Evolutionary conservation across 2,329 filamentous ascomycete genomes (phyloP), one percentile per base, ranked within the genome.

Genomic region (Pyricularia sp.): DNA sequence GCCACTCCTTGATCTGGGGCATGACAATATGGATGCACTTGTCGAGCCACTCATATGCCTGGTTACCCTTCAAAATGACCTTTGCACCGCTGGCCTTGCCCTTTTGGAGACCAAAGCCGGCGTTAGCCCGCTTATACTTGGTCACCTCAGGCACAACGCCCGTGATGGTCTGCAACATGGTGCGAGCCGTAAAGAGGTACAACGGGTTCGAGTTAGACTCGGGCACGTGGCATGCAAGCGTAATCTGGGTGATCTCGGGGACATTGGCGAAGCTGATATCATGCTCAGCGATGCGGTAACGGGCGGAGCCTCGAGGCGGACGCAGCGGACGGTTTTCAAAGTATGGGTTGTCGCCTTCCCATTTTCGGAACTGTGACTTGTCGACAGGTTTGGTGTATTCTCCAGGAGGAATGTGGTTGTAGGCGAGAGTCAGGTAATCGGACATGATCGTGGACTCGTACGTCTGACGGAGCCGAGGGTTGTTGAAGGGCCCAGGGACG

Each of bases 1-100:
- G 88, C 91, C 93, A 99, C 74, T 99, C 95, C 84, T 98, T 99
- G 80, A 99, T 96, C 76, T 90, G 92, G 58, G 95, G 95, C 77
- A 98, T 85, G 6, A 99, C 94, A 10, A 98, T 83, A 77, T 97
- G 93, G 69, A 98, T 84, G 73, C 93, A 83, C 82, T 97, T 97
- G 75, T 94, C 91, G 64, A 99, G 77, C 78, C 99, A 97, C 78
- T 97, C 90, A 71, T 92, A 92, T 75, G 96, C 95, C 70, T 90
- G 86, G 77, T 95, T 90, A 33, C 92, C 93, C 69, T 85, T 83
- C 71, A 99, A 81, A 30, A 92, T 90, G 66, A 88, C 89, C 76
- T 94, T 97, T 73, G 92, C 88, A 70, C 92, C 88, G 31, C 92
- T 84, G 72, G 89, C 86, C 76, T 90, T 88, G 64, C 91, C 91